Evolutionary conservation across 1,284 basidiomycete genomes (phyloP).

Genomic region (Peniophora sp.): DNA sequence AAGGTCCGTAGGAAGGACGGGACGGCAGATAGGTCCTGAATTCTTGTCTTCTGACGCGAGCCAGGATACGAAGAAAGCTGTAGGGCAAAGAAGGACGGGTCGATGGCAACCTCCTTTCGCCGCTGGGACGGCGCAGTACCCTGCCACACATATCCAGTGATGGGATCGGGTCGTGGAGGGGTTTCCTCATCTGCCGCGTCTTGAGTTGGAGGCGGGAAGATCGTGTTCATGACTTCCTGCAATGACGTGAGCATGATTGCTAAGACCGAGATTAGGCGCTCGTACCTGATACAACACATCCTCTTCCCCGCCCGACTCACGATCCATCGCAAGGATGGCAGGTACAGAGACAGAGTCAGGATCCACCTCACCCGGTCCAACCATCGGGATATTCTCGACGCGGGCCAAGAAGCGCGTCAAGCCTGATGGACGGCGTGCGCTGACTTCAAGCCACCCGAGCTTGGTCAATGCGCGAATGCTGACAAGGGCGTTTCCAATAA

Average conservation of each 20-base stretch:
- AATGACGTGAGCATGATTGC: not conserved
- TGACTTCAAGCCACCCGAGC: slow-evolving; percentile 86
- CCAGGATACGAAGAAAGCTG: slow-evolving; percentile 81
- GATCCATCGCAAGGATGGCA: slow-evolving; percentile 68
- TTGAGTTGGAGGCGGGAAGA: slow-evolving; percentile 13
- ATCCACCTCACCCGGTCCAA: slow-evolving; percentile 75
- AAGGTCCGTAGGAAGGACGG: slow-evolving; percentile 59
- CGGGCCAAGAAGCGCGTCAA: slow-evolving; percentile 84
- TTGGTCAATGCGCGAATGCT: slow-evolving; percentile 73
- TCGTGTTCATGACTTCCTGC: slow-evolving; percentile 10
- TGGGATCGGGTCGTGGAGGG: slow-evolving; percentile 48
- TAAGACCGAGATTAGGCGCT: not conserved
- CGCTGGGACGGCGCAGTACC: slow-evolving; percentile 79
- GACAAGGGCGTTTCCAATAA: slow-evolving; percentile 81
- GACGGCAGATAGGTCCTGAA: slow-evolving; percentile 50
- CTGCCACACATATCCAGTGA: slow-evolving; percentile 81
- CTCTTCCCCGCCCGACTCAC: slow-evolving; percentile 26
- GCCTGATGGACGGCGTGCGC: slow-evolving; percentile 85
- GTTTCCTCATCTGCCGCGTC: slow-evolving; percentile 10
- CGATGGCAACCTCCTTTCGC: slow-evolving; percentile 77
- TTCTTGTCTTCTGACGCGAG: slow-evolving; percentile 30
- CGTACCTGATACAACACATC: slow-evolving; percentile 12
- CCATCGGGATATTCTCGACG: slow-evolving; percentile 84
- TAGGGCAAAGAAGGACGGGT: slow-evolving; percentile 83
- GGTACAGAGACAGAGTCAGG: slow-evolving; percentile 70